A percentile compares a stretch with the other conserved stretches of the same genome.
Evolutionary conservation across 1,284 basidiomycete genomes (phyloP).

Genomic region (Boletellus deceptivus): DNA sequence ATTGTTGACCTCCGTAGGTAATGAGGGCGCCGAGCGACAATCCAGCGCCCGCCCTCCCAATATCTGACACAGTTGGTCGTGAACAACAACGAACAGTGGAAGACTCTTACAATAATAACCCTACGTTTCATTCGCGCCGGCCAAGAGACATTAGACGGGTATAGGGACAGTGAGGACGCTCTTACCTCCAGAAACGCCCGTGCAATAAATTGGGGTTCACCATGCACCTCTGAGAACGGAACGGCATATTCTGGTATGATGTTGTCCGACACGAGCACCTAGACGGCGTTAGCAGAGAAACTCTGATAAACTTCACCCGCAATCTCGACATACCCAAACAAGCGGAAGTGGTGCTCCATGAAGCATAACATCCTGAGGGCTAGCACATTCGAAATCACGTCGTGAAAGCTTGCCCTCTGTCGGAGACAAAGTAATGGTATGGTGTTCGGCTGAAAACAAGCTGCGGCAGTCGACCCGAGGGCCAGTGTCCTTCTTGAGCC

Average conservation of each 20-base stretch:
- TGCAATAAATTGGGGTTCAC: constrained; percentile 31
- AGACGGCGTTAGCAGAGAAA: background rate
- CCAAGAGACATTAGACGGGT: background rate
- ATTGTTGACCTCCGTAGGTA: constrained; percentile 18
- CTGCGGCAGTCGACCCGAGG: constrained; percentile 23
- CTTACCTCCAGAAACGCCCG: constrained; percentile 26
- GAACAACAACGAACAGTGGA: background rate
- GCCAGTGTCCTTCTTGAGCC: constrained; percentile 17
- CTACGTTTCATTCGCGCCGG: constrained; percentile 6
- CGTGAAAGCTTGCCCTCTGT: background rate
- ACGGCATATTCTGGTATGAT: constrained; percentile 30
- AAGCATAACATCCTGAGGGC: constrained; percentile 12
- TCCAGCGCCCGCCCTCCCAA: constrained; percentile 30
- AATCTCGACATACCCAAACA: constrained; percentile 20
- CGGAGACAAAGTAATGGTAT: background rate
- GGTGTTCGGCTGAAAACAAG: constrained; percentile 17
- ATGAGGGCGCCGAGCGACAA: constrained; percentile 28
- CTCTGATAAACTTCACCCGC: background rate
- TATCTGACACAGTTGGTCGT: constrained; percentile 12
- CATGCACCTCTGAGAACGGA: constrained; percentile 24
- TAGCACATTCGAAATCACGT: constrained; percentile 7
- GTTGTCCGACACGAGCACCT: constrained; percentile 31
- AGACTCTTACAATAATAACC: constrained; percentile 28
- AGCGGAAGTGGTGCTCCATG: constrained; percentile 27
- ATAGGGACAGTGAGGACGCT: background rate